Base-by-base conservation (phyloP, 2,329 filamentous ascomycete species). In the Ramularia endophylla region DNA sequence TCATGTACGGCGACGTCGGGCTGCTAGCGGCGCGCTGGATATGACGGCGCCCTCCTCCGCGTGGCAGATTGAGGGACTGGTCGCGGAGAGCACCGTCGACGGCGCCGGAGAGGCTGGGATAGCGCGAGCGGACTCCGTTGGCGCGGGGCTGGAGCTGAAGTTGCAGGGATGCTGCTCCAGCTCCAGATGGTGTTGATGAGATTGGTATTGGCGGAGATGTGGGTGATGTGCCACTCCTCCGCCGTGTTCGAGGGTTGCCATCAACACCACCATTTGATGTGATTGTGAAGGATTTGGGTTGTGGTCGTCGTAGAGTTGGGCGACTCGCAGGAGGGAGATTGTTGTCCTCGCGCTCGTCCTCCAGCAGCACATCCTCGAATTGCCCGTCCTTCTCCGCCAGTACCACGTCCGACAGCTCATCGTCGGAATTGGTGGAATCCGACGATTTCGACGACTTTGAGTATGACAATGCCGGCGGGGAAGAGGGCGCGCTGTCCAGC, bases 321-420 rank as follows among this genome's bases (percentile, higher is more conserved):
- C 54, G 48, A 46, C 52, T 61, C 50, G 63, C 46, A 43, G 41
- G 59, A 47, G 46, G 63, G 56, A 38, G 62, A 52, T 44, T 69
- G 27, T 68, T 62, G 49, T 72, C 74, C 49, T 77, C 77, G 27
- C 75, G 75, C 15, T 37, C 41, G 25, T 57, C 53, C 47, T 88
- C 83, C 20, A 97, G 78, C 11, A 84, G 87, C 60, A 97, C 95
- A 52, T 95, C 90, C 63, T 97, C 90, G 57, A 95, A 95, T 63
- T 95, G 81, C 47, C 80, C 81, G 13, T 13, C 77, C 59, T 94
- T 86, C 57, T 82, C 80, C 16, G 67, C 38, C 27, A 50, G 19
- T n/a, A 33, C 51, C n/a, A 35, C 32, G 20, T 51, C 48, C 16
- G 44, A 65, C 54, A 62, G 60, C 46, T 65, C 62, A 34, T 64